Evolutionary conservation across 2,329 filamentous ascomycete genomes (phyloP).

Genomic region (Aureobasidium namibiae): DNA sequence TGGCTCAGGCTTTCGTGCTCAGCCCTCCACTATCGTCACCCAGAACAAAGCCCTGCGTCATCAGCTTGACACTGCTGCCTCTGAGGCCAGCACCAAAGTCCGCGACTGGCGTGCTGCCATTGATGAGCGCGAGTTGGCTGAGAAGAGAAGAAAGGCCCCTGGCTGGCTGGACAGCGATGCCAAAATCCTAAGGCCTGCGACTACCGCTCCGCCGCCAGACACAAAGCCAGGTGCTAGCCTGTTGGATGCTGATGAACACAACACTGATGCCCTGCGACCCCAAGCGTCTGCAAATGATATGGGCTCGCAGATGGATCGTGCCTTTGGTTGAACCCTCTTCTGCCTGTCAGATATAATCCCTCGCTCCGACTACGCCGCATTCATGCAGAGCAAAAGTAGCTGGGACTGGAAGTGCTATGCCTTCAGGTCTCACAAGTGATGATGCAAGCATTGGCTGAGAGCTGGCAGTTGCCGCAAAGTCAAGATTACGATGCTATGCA

Average conservation of each 20-base stretch:
- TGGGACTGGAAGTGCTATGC: too few relatives aligned
- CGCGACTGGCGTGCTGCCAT: constrained; percentile 61
- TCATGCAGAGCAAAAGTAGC: not conserved
- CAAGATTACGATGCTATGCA: not conserved
- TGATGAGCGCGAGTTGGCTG: constrained; percentile 58
- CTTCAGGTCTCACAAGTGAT: not conserved
- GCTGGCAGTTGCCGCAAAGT: too few relatives aligned
- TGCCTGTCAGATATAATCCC: not conserved
- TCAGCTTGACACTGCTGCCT: constrained; percentile 62
- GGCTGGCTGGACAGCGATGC: constrained; percentile 73
- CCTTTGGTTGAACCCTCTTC: constrained; percentile 23
- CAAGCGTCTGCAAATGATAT: constrained; percentile 24
- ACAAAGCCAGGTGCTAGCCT: constrained; percentile 15
- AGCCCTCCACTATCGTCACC: constrained; percentile 75
- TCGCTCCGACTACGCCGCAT: not conserved
- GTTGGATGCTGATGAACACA: constrained; percentile 18
- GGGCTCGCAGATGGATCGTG: constrained; percentile 28
- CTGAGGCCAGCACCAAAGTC: constrained; percentile 60
- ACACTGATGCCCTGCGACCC: constrained; percentile 13
- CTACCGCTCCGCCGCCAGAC: constrained; percentile 20
- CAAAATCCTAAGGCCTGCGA: constrained; percentile 60
- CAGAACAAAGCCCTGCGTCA: constrained; percentile 71
- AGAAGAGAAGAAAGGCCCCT: constrained; percentile 71
- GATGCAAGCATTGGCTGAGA: not conserved
- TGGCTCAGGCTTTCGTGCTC: constrained; percentile 66